phyloP scores from a whole-genome alignment of 73 alveolate genomes.

The Paramecium bursaria region DNA sequence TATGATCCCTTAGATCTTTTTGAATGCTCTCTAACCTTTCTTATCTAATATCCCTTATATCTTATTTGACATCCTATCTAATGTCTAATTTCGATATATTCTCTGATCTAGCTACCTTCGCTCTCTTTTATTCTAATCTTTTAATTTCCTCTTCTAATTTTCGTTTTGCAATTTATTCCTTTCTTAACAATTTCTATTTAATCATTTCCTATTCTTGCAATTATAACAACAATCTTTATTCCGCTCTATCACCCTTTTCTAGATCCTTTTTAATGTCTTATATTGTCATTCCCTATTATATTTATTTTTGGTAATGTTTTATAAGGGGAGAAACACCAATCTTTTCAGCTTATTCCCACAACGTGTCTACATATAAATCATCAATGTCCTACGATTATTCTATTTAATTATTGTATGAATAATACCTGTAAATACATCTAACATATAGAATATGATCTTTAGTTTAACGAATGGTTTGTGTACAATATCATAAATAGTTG shows the following conservation, averaged over 20 bases:
- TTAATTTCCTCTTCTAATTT: conserved; percentile 66
- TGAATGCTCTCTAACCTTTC: not conserved
- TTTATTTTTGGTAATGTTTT: conserved; percentile 61
- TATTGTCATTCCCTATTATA: conserved; percentile 36
- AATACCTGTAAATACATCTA: conserved; percentile 85
- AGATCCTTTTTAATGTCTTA: conserved; percentile 17
- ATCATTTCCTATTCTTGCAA: conserved; percentile 43
- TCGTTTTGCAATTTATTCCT: conserved; percentile 49
- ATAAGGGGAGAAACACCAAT: conserved; percentile 80
- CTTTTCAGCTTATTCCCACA: conserved; percentile 94
- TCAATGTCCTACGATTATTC: conserved; percentile 81
- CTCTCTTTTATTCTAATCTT: conserved; percentile 64
- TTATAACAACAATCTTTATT: conserved; percentile 44
- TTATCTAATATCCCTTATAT: not conserved
- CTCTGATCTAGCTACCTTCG: conserved; percentile 1
- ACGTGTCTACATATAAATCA: conserved; percentile 88
- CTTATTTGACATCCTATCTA: not conserved
- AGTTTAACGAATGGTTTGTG: conserved; percentile 93
- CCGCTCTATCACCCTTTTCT: conserved; percentile 69
- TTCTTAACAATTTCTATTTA: conserved; percentile 60
- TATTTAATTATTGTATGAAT: not conserved
- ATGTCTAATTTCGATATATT: not conserved
- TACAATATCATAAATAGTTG: conserved; percentile 92
- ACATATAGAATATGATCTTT: conserved; percentile 84
- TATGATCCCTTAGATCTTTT: conserved; percentile 8